phyloP scores from a whole-genome alignment of 2,329 filamentous ascomycete species.

The Capronia epimyces region DNA sequence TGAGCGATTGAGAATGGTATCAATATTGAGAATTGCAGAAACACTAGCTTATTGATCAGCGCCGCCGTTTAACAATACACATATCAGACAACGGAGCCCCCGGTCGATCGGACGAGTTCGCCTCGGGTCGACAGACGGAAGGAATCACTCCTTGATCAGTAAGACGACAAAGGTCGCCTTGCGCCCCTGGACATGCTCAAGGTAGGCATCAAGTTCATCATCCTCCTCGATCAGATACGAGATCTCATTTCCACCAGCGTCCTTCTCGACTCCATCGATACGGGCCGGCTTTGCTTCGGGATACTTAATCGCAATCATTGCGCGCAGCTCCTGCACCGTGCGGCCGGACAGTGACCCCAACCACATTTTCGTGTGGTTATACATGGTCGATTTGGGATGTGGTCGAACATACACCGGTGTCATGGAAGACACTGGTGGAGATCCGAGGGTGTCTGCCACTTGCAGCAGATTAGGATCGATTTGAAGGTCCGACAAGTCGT shows the following conservation, averaged over 20 bases:
- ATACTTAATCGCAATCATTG: conserved; percentile 56
- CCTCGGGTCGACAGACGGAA: conserved; percentile 1
- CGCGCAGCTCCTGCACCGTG: conserved; percentile 58
- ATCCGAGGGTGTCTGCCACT: conserved; percentile 48
- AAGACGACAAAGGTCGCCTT: conserved; percentile 52
- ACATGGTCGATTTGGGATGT: conserved; percentile 56
- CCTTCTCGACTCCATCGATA: conserved; percentile 61
- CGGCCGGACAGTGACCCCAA: conserved; percentile 56
- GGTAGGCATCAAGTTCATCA: conserved; percentile 65
- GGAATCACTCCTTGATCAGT: conserved; percentile 24
- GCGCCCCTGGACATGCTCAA: conserved; percentile 56
- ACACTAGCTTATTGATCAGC: no score
- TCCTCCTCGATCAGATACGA: conserved; percentile 63
- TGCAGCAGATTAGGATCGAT: conserved; percentile 60
- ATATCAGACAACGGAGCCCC: no score
- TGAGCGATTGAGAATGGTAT: no score
- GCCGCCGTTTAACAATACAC: no score
- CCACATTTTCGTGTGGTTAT: conserved; percentile 51
- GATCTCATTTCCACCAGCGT: conserved; percentile 52
- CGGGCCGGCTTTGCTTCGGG: conserved; percentile 54
- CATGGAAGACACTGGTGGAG: conserved; percentile 28
- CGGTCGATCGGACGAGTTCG: no score
- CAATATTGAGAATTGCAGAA: no score
- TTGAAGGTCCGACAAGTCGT: conserved; percentile 48
- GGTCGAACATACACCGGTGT: conserved; percentile 60